Evolutionary conservation across 441 rosid species (phyloP), one percentile per base, ranked within the genome.

Genomic region (Brassica hybrid): DNA sequence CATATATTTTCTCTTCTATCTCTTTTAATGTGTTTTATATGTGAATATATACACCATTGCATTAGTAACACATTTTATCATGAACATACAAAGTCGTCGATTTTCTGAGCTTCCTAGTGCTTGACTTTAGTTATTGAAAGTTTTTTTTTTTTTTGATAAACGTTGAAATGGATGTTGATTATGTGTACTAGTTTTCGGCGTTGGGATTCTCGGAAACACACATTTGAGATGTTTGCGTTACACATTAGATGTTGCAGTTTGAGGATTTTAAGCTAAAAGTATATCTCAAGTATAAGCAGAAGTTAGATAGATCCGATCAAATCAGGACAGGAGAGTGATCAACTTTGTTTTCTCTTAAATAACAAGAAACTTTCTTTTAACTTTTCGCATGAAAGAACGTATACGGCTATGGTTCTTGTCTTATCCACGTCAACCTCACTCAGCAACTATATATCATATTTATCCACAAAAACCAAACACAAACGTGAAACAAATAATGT

Each of bases 381-480:
- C 7, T 9, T 3, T 74, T 23, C 73, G 68, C 68, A 45, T 9
- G 9, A 61, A 69, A 59, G 9, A 69, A 62, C 58, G 16, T 62
- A 52, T 48, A n/a, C n/a, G 16, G 56, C 56, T 48, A 48, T 48
- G 23, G 71, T 38, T 21, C 71, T 27, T 65, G 76, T 38, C 67
- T 25, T 36, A 43, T 13, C 67, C 76, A 76, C 80, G 79, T 76
- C 79, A 54, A 16, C 3, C 43, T 1, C 2, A 32, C n/a, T 3
- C 75, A 36, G 34, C 74, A 69, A 76, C 71, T 63, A 63, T 76
- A 76, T 76, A 54, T 41, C 72, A 45, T 56, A 67, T 67, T 58
- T 78, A 78, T 78, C 77, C 74, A 60, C 48, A 45, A 10, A 13
- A 41, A 36, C 1, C 38, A 7, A 66, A 57, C 61, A 54, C 70